These are phyloP conservation scores for Zygnema circumcarinatum DNA, from an alignment of 139 green algal species.

Conservation along the genomic window DNA sequence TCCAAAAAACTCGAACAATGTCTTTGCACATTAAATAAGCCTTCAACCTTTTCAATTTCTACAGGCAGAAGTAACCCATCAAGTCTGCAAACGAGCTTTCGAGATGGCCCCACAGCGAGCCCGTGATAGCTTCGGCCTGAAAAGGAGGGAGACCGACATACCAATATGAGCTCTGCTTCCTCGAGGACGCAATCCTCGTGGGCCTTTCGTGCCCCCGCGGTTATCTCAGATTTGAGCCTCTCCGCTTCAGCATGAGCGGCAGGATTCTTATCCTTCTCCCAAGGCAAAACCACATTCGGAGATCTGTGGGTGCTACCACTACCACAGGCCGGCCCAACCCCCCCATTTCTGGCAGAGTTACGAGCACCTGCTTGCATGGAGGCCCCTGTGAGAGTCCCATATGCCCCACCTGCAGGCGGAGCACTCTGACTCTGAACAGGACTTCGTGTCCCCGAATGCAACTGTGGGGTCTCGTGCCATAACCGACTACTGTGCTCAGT, in stretches of 20 bases:
- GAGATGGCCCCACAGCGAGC: too few species aligned
- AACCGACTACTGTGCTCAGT: not conserved
- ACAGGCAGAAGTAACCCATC: too few species aligned
- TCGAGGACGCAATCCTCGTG: conserved; percentile 49
- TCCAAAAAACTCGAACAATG: not conserved
- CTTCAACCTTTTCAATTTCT: too few species aligned
- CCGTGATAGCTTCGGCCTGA: too few species aligned
- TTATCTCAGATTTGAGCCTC: conserved; percentile 27
- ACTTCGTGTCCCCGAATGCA: too few species aligned
- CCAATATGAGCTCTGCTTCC: conserved; percentile 52
- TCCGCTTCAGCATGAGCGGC: conserved; percentile 15
- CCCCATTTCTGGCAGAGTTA: not conserved
- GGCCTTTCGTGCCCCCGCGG: not conserved
- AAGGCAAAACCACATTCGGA: conserved; percentile 18
- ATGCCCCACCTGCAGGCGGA: not conserved
- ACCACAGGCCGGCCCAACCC: not conserved
- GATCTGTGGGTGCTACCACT: not conserved
- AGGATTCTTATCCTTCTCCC: conserved; percentile 50
- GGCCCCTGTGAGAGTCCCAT: not conserved
- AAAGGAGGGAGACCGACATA: too few species aligned
- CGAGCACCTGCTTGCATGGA: not conserved
- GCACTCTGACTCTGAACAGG: not conserved
- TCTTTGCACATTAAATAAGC: not conserved
- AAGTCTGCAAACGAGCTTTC: too few species aligned
- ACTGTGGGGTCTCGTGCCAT: not conserved